A percentile compares a stretch with the other conserved stretches of the same genome.
Evolutionary conservation across 1,284 basidiomycete species (phyloP).

Genomic region (Mycosarcoma maydis): DNA sequence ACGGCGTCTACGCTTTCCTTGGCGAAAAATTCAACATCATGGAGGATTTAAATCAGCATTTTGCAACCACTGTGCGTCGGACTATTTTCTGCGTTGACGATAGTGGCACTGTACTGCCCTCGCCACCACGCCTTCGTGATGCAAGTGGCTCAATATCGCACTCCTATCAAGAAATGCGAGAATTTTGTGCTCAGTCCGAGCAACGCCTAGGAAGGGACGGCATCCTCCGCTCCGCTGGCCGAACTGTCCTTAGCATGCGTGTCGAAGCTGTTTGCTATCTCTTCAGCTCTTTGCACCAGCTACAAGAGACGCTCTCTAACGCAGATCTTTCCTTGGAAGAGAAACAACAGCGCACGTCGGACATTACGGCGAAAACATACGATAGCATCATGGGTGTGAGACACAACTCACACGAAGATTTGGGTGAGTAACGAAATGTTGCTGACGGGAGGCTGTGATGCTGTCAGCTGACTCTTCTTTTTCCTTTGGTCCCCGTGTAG

Average conservation of each 20-base stretch:
- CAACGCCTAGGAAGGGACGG: constrained; percentile 11
- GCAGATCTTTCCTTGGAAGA: background rate
- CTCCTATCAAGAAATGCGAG: constrained; percentile 9
- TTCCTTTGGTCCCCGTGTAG: too few relatives aligned
- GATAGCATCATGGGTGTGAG: constrained; percentile 4
- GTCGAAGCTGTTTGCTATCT: constrained; percentile 6
- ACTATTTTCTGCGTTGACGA: constrained; percentile 14
- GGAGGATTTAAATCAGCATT: constrained; percentile 1
- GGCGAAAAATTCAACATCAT: constrained; percentile 2
- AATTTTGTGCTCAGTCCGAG: constrained; percentile 13
- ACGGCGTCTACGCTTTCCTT: constrained; percentile 15
- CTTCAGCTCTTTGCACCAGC: background rate
- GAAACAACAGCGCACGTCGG: constrained; percentile 5
- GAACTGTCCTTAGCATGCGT: constrained; percentile 10
- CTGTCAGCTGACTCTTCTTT: too few relatives aligned
- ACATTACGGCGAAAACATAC: background rate
- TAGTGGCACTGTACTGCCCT: constrained; percentile 3
- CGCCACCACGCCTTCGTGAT: constrained; percentile 9
- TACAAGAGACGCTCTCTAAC: constrained; percentile 1
- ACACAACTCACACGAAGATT: constrained; percentile 6
- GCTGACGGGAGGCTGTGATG: too few relatives aligned
- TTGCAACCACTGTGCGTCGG: background rate
- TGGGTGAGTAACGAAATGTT: too few relatives aligned
- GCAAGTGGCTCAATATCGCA: constrained; percentile 1
- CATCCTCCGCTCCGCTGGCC: constrained; percentile 22